Percentiles rank a stretch among this genome's conserved stretches.
These are phyloP conservation scores for Lecanicillium sp. DNA, from an alignment of 2,329 filamentous ascomycete species.

Conservation along the genomic window DNA sequence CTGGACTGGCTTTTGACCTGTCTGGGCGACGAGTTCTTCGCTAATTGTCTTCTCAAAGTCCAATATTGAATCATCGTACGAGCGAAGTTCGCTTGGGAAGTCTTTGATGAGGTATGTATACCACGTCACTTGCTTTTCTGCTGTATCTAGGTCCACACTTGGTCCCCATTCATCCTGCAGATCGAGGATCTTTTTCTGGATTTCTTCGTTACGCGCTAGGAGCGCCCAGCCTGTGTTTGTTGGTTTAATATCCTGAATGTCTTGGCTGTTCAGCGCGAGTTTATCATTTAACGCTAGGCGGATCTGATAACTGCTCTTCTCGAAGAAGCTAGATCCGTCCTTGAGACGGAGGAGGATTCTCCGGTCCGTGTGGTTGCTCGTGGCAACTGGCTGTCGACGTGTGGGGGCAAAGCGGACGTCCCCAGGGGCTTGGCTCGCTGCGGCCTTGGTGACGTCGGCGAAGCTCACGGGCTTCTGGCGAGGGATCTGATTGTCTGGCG, in stretches of 20 bases:
- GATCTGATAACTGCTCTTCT: neutral
- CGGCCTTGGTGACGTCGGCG: neutral
- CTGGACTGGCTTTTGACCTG: neutral
- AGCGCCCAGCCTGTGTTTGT: neutral
- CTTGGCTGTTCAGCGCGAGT: neutral
- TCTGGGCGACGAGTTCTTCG: neutral
- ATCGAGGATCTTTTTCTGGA: too few relatives aligned
- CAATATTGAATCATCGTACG: neutral
- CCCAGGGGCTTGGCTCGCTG: neutral
- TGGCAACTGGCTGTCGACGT: neutral
- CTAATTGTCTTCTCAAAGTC: neutral
- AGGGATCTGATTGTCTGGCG: neutral
- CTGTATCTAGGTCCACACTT: constrained; percentile 1
- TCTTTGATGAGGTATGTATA: constrained; percentile 2
- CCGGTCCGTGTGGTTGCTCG: neutral
- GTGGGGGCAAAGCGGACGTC: neutral
- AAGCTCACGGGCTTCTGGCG: neutral
- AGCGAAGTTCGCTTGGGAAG: neutral
- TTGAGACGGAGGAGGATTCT: neutral
- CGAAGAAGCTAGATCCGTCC: neutral
- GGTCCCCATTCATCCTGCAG: neutral
- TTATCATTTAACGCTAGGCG: neutral
- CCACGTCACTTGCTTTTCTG: neutral
- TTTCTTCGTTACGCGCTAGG: neutral
- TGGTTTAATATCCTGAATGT: neutral